Base-by-base conservation (phyloP, 352 stramenopile genomes). In the Phytopythium mirpurense region DNA sequence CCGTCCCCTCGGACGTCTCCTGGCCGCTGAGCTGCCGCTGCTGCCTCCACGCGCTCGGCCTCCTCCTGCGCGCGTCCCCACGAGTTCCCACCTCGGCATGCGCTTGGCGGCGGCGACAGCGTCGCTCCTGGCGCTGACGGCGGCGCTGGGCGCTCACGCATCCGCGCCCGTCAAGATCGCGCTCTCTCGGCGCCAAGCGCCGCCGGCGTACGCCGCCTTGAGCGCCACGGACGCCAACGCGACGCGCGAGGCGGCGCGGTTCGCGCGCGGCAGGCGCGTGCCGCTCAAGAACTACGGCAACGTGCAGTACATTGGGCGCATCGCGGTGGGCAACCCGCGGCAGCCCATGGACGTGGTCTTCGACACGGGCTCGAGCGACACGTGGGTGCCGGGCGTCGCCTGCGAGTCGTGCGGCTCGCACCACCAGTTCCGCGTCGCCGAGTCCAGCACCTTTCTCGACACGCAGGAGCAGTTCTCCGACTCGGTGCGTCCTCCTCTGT, bases 321-420 rank as follows among this genome's bases (percentile, higher is more conserved):
- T 93, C 29, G 66, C 77, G n/a, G 85, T 93, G 36, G 82, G 82
- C 0, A 87, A 85, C 50, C 77, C 82, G 15, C 71, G 63, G 44
- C 82, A 93, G 59, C 42, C 64, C 8, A 31, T 90, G 45, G 77
- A 83, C 36, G 66, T 93, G 57, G 78, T 90, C 36, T 90, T 93
- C 44, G 82, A 93, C 48, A 93, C 82, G 19, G 82, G 82, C 26
- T 90, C 79, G 18, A 93, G 79, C 34, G 82, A 93, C 64, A 88
- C 82, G 45, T 93, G 82, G 82, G 78, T 93, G 46, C 82, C 82
- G 0, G 58, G 78, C 31, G 61, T 61, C 10, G 68, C 66, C 24
- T 93, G 79, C 47, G 43, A 52, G 2, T 61, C 55, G 18, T 89
- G 77, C 48, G 76, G 72, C 24, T 65, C 74, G 21, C 82, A 93